Evolutionary conservation across 164 flowering plant species (phyloP).

Genomic region (Platanus orientalis): DNA sequence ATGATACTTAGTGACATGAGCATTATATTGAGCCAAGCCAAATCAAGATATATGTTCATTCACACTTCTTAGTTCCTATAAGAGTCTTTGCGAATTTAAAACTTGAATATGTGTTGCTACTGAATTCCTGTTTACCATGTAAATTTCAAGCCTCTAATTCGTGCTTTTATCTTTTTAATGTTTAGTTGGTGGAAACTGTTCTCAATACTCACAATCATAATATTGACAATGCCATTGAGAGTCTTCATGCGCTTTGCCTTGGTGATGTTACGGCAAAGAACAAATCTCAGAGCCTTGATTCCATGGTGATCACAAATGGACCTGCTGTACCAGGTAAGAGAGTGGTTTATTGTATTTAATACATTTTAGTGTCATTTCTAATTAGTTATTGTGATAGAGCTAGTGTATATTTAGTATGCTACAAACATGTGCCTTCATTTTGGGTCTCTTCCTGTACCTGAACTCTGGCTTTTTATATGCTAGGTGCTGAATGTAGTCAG

Average conservation of each 20-base stretch:
- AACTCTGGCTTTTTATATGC: background rate
- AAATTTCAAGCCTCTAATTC: background rate
- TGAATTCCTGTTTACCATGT: background rate
- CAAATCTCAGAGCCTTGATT: constrained; percentile 4
- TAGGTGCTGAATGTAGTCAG: constrained; percentile 18
- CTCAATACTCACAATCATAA: constrained; percentile 16
- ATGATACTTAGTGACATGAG: background rate
- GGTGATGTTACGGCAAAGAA: constrained; percentile 8
- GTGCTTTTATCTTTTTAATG: background rate
- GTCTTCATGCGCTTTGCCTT: constrained; percentile 16
- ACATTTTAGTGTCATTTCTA: too few species aligned
- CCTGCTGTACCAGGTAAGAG: constrained; percentile 15
- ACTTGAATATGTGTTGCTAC: background rate
- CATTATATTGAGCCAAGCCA: background rate
- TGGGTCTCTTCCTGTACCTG: background rate
- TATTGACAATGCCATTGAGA: constrained; percentile 21
- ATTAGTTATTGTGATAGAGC: background rate
- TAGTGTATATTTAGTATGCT: too few species aligned
- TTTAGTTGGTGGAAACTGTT: constrained; percentile 23
- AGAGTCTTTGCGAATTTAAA: background rate
- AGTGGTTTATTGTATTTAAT: background rate
- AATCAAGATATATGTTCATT: background rate
- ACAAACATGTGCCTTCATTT: too few species aligned
- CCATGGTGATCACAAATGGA: constrained; percentile 8
- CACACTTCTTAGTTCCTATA: background rate